Percentiles rank a stretch among this genome's conserved stretches.
Conservation (phyloP, 352 stramenopile species). For the Thalassiosira exigua region DNA sequence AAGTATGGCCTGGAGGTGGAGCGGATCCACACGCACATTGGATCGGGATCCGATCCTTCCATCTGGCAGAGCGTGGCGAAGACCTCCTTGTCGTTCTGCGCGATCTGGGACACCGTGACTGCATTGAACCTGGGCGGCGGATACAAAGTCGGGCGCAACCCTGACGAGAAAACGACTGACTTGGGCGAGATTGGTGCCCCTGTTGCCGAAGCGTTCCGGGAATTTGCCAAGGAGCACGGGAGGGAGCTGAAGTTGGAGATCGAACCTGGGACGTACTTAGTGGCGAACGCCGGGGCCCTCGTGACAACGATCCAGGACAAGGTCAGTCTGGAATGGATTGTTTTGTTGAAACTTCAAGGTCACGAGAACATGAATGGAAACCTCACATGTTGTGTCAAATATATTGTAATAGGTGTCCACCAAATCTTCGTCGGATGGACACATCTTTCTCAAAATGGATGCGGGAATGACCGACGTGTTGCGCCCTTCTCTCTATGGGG, state of each 20-base stretch:
- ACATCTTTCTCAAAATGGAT: conserved; percentile 89
- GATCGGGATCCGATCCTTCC: conserved; percentile 87
- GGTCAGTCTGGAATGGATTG: too few relatives aligned
- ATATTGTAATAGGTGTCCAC: conserved; percentile 33
- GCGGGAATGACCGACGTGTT: conserved; percentile 91
- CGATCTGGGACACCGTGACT: conserved; percentile 78
- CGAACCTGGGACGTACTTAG: conserved; percentile 90
- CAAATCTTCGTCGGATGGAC: conserved; percentile 65
- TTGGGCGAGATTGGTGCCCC: conserved; percentile 86
- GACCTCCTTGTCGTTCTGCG: conserved; percentile 86
- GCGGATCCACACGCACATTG: conserved; percentile 91
- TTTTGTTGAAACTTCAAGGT: too few relatives aligned
- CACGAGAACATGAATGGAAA: too few relatives aligned
- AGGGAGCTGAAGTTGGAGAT: conserved; percentile 88
- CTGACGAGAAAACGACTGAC: conserved; percentile 87
- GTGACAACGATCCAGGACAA: conserved; percentile 88
- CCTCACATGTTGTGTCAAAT: too few relatives aligned
- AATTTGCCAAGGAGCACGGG: conserved; percentile 82
- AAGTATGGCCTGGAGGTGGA: conserved; percentile 87
- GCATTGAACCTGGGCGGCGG: conserved; percentile 88
- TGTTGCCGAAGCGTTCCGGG: conserved; percentile 84
- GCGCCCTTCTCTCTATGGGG: conserved; percentile 88
- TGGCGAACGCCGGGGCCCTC: conserved; percentile 88
- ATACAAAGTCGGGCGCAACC: conserved; percentile 90
- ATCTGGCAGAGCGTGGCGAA: conserved; percentile 87